These are phyloP conservation scores for Secale cereale DNA, from an alignment of 176 grass and related monocot genomes.

Conservation along the genomic window DNA sequence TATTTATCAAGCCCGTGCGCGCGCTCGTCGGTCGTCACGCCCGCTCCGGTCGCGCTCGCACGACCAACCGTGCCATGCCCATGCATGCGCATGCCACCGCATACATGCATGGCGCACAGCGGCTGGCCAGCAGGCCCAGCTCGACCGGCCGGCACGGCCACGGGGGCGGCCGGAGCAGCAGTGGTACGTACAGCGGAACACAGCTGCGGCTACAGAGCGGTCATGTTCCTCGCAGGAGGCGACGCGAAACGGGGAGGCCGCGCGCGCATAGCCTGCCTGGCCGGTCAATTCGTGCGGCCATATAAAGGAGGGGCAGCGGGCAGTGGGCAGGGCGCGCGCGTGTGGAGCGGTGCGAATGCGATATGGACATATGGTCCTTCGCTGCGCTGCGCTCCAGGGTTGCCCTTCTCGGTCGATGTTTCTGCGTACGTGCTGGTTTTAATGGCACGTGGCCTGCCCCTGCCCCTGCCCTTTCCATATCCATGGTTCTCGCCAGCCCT, in stretches of 20 bases:
- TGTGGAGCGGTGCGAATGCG: neutral
- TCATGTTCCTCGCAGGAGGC: too few relatives aligned
- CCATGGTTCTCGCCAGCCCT: slow-evolving; percentile 4
- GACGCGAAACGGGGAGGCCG: too few relatives aligned
- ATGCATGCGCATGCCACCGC: neutral
- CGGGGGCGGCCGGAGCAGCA: neutral
- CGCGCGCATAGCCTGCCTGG: too few relatives aligned
- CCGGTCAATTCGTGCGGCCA: neutral
- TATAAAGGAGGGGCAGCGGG: slow-evolving; percentile 9
- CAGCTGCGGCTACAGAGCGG: slow-evolving; percentile 3
- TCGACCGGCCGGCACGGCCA: neutral
- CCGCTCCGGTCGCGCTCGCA: too few relatives aligned
- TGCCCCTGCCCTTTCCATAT: slow-evolving; percentile 9
- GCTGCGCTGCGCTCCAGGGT: slow-evolving; percentile 22
- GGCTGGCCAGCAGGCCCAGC: too few relatives aligned
- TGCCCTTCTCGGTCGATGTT: slow-evolving; percentile 41
- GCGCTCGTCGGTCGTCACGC: neutral
- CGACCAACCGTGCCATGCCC: slow-evolving; percentile 4
- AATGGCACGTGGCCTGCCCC: slow-evolving; percentile 24
- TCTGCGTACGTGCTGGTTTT: neutral
- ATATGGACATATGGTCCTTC: slow-evolving; percentile 29
- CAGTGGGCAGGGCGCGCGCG: neutral
- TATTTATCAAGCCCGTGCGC: neutral
- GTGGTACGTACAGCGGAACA: neutral
- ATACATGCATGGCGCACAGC: too few relatives aligned